Percentiles rank a stretch among this genome's conserved stretches.
These are phyloP conservation scores for Alnus glutinosa DNA, from an alignment of 306 rosid species.

Conservation along the genomic window DNA sequence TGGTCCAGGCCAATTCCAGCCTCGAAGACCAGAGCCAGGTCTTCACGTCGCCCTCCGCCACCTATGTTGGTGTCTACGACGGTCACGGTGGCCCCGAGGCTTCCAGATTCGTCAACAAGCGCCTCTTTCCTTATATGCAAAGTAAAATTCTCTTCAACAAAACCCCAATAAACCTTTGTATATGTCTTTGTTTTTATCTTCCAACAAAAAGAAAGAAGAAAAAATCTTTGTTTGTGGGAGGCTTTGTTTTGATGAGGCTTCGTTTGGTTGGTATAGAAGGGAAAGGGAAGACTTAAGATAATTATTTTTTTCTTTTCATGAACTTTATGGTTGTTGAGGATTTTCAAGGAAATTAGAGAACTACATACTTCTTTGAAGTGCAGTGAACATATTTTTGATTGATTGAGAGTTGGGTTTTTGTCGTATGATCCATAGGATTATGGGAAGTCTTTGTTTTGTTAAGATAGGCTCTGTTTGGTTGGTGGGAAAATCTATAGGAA, in stretches of 20 bases:
- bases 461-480: neutral
- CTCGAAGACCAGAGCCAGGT: slow-evolving; percentile 98
- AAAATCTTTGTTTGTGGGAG: neutral
- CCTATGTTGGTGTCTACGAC: slow-evolving; percentile 86
- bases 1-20: slow-evolving; percentile 81
- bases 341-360: neutral
- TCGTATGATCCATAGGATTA: neutral
- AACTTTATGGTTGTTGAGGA: neutral
- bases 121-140: slow-evolving; percentile 65
- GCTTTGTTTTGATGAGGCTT: neutral
- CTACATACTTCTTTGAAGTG: neutral
- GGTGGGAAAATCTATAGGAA: neutral
- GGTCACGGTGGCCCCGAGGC: slow-evolving; percentile 99
- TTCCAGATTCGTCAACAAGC: slow-evolving; percentile 80
- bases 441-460: neutral
- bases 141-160: slow-evolving; percentile 38
- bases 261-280: neutral
- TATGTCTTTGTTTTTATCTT: neutral
- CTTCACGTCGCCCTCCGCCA: slow-evolving; percentile 75
- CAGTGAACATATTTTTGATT: neutral
- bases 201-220: neutral
- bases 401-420: slow-evolving; percentile 3
- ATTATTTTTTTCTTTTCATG: neutral
- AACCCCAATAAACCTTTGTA: neutral
- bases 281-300: neutral